Percentiles rank a stretch among this genome's conserved stretches.
These are phyloP conservation scores for Phytophthora kernoviae DNA, from an alignment of 352 stramenopile species.

Conservation along the genomic window DNA sequence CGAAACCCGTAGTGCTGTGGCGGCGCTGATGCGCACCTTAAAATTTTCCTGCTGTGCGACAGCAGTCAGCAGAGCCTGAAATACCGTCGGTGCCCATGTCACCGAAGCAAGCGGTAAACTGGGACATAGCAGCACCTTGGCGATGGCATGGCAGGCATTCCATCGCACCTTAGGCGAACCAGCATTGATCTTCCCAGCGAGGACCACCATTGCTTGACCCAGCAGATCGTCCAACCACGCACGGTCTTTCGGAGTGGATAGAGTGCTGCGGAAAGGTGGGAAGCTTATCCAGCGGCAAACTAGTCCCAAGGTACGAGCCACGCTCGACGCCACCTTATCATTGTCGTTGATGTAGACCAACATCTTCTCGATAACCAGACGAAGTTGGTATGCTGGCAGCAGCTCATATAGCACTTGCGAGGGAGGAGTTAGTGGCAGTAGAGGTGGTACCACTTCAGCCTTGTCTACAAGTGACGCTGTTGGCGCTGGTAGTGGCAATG, in stretches of 20 bases:
- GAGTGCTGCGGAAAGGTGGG: slow-evolving; percentile 51
- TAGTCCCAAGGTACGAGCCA: slow-evolving; percentile 79
- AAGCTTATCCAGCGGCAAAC: slow-evolving; percentile 85
- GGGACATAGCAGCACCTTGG: slow-evolving; percentile 83
- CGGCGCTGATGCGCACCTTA: slow-evolving; percentile 87
- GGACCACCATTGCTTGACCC: slow-evolving; percentile 66
- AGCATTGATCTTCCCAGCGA: slow-evolving; percentile 77
- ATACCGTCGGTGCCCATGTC: slow-evolving; percentile 77
- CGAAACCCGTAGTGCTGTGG: slow-evolving; percentile 76
- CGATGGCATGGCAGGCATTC: slow-evolving; percentile 90
- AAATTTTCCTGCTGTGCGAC: slow-evolving; percentile 90
- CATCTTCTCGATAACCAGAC: slow-evolving; percentile 84
- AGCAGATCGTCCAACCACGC: slow-evolving; percentile 59
- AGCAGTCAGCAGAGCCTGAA: slow-evolving; percentile 76
- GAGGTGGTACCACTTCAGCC: slow-evolving; percentile 15
- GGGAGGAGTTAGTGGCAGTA: slow-evolving; percentile 7
- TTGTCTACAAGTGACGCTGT: slow-evolving; percentile 19
- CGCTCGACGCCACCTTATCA: slow-evolving; percentile 88
- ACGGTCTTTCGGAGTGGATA: slow-evolving; percentile 36
- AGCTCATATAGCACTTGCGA: slow-evolving; percentile 65
- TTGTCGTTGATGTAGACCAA: slow-evolving; percentile 85
- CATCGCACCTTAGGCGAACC: slow-evolving; percentile 86
- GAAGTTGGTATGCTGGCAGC: slow-evolving; percentile 63
- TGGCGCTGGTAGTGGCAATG: slow-evolving; percentile 12
- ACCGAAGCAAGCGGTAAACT: slow-evolving; percentile 75